Conservation (phyloP, 768 basidiomycete genomes). For the Russula lepida region DNA sequence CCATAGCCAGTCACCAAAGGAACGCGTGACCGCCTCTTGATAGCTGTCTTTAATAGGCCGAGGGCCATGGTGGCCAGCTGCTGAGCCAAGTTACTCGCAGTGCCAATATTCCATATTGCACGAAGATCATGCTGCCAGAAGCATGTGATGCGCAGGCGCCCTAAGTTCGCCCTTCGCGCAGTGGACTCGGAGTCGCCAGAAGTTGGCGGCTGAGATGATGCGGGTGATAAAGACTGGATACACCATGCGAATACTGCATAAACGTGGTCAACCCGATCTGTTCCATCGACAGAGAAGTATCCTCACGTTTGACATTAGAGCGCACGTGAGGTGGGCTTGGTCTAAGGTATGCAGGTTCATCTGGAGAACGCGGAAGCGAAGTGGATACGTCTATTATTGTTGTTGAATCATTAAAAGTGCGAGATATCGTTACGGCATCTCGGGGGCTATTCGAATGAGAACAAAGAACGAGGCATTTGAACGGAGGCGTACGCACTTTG, state of each 20-base stretch:
- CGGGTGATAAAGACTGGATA: constrained; percentile 51
- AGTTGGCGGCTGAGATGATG: constrained; percentile 31
- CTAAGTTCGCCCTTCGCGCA: constrained; percentile 18
- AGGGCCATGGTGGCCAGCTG: constrained; percentile 82
- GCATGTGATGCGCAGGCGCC: constrained; percentile 71
- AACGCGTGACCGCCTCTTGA: constrained; percentile 64
- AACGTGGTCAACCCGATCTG: constrained; percentile 1
- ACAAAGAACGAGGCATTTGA: not conserved
- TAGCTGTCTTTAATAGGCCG: constrained; percentile 73
- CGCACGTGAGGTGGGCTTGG: constrained; percentile 90
- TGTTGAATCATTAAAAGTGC: constrained; percentile 69
- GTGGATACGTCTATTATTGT: constrained; percentile 88
- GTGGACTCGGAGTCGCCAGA: constrained; percentile 20
- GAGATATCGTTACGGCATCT: constrained; percentile 90
- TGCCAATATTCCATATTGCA: constrained; percentile 73
- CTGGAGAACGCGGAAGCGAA: constrained; percentile 83
- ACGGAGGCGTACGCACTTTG: constrained; percentile 54
- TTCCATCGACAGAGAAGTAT: constrained; percentile 12
- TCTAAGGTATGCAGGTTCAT: constrained; percentile 86
- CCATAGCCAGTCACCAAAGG: constrained; percentile 74
- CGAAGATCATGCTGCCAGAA: constrained; percentile 96
- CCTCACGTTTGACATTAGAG: constrained; percentile 70
- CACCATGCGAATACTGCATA: constrained; percentile 81
- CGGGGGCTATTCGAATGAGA: constrained; percentile 51
- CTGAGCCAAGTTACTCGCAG: constrained; percentile 55